These are phyloP conservation scores for Penicillium atrosanguineum DNA, from an alignment of 495 filamentous ascomycete species.

Conservation along the genomic window DNA sequence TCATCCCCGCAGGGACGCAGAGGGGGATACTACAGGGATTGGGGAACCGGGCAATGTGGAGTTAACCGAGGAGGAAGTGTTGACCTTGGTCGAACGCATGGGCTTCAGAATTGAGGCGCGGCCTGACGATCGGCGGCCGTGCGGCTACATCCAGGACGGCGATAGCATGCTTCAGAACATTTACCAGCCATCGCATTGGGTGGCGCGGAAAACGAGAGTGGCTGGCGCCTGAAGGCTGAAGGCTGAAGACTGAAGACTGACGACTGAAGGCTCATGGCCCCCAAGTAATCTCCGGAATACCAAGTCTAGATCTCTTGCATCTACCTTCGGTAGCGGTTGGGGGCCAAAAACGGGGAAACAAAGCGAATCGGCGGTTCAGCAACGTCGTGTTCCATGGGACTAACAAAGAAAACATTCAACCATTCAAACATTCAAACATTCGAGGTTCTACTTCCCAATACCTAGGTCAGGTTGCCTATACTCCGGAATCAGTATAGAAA, in stretches of 20 bases:
- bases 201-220: conserved; percentile 62
- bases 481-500: no score
- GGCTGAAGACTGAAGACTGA: no score
- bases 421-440: not conserved
- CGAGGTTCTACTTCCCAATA: no score
- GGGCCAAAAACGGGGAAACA: conserved; percentile 10
- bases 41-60: conserved; percentile 83
- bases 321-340: not conserved
- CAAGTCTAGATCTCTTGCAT: no score
- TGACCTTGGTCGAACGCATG: conserved; percentile 67
- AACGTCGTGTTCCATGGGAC: conserved; percentile 3
- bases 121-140: conserved; percentile 46
- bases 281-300: not conserved
- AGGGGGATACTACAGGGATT: conserved; percentile 46
- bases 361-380: conserved; percentile 3
- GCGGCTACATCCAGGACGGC: conserved; percentile 82
- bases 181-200: conserved; percentile 77
- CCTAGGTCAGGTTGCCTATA: no score
- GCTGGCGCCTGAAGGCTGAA: not conserved
- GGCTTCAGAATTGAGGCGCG: conserved; percentile 70
- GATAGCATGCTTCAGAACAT: conserved; percentile 80
- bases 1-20: conserved; percentile 36
- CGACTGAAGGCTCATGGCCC: not conserved
- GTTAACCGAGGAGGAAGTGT: conserved; percentile 81
- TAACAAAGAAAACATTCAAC: not conserved